Evolutionary conservation across 495 filamentous ascomycete species (phyloP), one percentile per base, ranked within the genome.

Genomic region (Penicillium goetzii): DNA sequence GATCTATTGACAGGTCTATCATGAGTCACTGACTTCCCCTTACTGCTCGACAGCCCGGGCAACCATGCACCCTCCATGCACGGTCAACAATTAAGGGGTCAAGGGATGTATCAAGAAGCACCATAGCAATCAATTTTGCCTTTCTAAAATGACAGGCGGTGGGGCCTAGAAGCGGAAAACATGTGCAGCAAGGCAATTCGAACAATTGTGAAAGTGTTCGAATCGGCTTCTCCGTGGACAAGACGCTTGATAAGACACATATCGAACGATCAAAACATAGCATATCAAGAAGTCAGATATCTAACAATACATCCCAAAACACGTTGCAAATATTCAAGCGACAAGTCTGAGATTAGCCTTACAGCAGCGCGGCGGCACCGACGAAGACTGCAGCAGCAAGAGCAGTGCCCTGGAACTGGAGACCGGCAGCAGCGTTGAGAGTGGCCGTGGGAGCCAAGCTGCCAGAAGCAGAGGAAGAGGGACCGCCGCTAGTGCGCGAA

Each of bases 371-470:
- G 11, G 77, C 77, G 50, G 75, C 74, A 6, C 76, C 77, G 26
- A 76, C 58, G 57, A 80, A 80, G 17, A 80, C 63, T 23, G 74
- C 76, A 36, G 77, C 77, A 55, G 67, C 75, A 62, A 80, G 69
- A 11, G 74, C 70, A 28, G 75, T 75, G 50, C 71, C 70, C 38
- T 74, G 74, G 56, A 78, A 63, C 57, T 78, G 71, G n/a, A 67
- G 68, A 54, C 72, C 69, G 28, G 57, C 60, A 3, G 56, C 43
- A 55, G 68, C 68, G 43, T 61, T 69, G 34, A 34, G 33, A 17
- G 51, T 63, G 51, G 59, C 60, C 9, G 41, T 21, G 14, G 62
- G 28, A 12, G 47, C n/a, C 0, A 47, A 40, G 32, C 43, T 51
- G 25, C 53, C 43, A 4, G 65, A 60, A 17, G 56, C 61, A 32